Base-by-base conservation (phyloP, 495 filamentous ascomycete genomes). In the Trichoderma orchidacearum region DNA sequence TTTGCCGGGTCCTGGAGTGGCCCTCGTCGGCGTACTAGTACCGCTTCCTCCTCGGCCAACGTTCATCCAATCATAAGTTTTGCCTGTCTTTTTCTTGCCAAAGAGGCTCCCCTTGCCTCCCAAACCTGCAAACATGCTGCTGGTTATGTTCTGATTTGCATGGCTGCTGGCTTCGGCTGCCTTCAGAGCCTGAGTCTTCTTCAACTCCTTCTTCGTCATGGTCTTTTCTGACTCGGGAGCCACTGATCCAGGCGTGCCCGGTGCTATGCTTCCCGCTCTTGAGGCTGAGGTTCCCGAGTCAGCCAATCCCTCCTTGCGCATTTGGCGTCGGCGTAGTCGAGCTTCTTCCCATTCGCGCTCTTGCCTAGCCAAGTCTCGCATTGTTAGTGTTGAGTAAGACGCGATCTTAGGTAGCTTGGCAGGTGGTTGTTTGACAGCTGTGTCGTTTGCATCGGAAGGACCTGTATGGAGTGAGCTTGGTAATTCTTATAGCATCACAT, bases 31-130 rank as follows among this genome's bases (percentile, higher is more conserved):
- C 3, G 76, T 77, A 56, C 67, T 72, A 15, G 75, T 63, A 12
- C 72, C 76, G 52, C 73, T 76, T 12, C 68, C 71, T 12, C 64
- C 63, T 32, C 51, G 51, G 29, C 68, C 68, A n/a, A 67, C 57
- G 15, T 61, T 80, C 80, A 84, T 80, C 81, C 81, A 84, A 15
- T 73, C 72, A 52, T 84, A 84, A 53, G 70, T 64, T 60, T 81
- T 80, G 56, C 70, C 73, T 64, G 78, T 80, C 61, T 78, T 77
- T 54, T 74, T 78, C 54, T 76, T 75, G 15, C 78, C 74, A 48
- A 78, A 77, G 7, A 68, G 60, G 29, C 55, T 21, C 6, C 29
- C 18, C 18, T 51, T 57, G 11, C 71, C 67, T 28, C 75, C 61
- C 70, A 76, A 57, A 3, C 72, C 74, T 29, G 75, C 69, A 60